Evolutionary conservation across 2,329 filamentous ascomycete species (phyloP), one percentile per base, ranked within the genome.

Genomic region (Xylaria polymorpha): DNA sequence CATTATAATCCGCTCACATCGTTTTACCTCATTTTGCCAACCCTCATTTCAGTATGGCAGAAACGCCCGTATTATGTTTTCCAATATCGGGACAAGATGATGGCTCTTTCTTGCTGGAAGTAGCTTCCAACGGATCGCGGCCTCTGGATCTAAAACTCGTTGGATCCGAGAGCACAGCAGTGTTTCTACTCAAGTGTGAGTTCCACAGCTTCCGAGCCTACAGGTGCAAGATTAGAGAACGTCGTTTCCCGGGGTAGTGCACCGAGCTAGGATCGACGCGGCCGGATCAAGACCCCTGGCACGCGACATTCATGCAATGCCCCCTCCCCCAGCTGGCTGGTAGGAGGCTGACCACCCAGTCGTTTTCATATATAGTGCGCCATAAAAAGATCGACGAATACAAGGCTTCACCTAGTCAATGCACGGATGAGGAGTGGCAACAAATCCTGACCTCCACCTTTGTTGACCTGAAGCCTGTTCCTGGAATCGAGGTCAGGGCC

Each of bases 361-460:
- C 67, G 50, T 66, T 50, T 46, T 58, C 32, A 67, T 12, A n/a
- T 72, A 71, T 76, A 88, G 86, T 92, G 73, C 86, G 85, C 77
- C 88, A 91, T 67, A 85, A 84, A 73, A 83, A 82, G 44, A 79
- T 88, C 61, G 80, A 83, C 44, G 83, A 85, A 9, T 81, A 90
- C 57, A 87, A 85, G 71, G 81, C 83, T 32, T 83, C 84, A 74
- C 87, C 85, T 72, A 86, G 84, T 59, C 83, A 84, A n/a, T 86
- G 86, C 69, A 83, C 85, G 25, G 81, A 87, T 66, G 81, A 85
- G n/a, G 90, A 94, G 78, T 94, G 92, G 92, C 85, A 89, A 77
- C 75, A 79, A 15, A 86, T 91, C 60, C 80, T 94, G 20, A 81
- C 82, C 56, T 83, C 85, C 56, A 80, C 90, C 57, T 82, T 94